Evolutionary conservation across 805 yeast genomes (phyloP).

Genomic region (Tetrapisispora arboricola): DNA sequence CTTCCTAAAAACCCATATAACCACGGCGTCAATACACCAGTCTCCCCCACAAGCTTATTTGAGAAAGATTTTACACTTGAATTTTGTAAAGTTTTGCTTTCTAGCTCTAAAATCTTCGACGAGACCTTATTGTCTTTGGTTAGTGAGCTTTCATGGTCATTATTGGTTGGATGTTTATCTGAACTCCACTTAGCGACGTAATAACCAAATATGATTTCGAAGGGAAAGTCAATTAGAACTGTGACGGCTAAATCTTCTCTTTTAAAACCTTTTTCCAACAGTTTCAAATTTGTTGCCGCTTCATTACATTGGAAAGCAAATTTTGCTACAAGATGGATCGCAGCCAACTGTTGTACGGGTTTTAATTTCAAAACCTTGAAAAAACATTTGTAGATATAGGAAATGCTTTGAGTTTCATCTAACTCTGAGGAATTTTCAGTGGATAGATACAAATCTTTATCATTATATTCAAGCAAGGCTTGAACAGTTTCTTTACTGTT

Average conservation of each 20-base stretch:
- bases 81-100: background rate
- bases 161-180: constrained; percentile 30
- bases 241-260: constrained; percentile 91
- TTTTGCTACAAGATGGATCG: constrained; percentile 70
- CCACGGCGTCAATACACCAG: constrained; percentile 80
- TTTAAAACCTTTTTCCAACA: constrained; percentile 82
- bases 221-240: constrained; percentile 89
- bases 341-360: constrained; percentile 62
- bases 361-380: constrained; percentile 55
- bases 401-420: constrained; percentile 30
- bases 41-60: constrained; percentile 20
- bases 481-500: constrained; percentile 8
- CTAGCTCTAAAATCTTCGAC: background rate
- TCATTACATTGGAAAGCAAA: constrained; percentile 94
- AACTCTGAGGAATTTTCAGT: constrained; percentile 2
- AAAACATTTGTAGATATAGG: constrained; percentile 55
- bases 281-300: constrained; percentile 85
- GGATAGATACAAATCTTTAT: constrained; percentile 21
- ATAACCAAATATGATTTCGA: constrained; percentile 89
- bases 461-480: constrained; percentile 14
- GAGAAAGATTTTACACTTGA: too few relatives aligned
- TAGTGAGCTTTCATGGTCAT: background rate
- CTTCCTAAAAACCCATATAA: constrained; percentile 77
- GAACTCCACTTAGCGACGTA: constrained; percentile 93
- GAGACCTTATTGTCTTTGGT: constrained; percentile 3